These are phyloP conservation scores for Trichoderma breve DNA, from an alignment of 2,329 filamentous ascomycete genomes.

Conservation along the genomic window DNA sequence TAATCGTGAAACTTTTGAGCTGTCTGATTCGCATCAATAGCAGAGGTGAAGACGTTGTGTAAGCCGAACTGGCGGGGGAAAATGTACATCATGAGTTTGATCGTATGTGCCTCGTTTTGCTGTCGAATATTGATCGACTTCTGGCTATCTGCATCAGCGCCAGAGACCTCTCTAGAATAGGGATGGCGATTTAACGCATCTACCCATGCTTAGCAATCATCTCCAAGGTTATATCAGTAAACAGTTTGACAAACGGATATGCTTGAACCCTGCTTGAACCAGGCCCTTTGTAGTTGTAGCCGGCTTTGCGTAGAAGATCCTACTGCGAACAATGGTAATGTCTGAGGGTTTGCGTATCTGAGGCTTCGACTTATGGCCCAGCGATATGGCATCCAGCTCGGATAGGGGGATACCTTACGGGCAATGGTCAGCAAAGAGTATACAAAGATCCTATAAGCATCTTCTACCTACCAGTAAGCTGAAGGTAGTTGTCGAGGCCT, in stretches of 20 bases:
- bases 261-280: slow-evolving; percentile 72
- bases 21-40: slow-evolving; percentile 62
- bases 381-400: slow-evolving; percentile 35
- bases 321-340: slow-evolving; percentile 74
- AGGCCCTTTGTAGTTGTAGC: slow-evolving; percentile 65
- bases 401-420: slow-evolving; percentile 49
- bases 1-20: slow-evolving; percentile 80
- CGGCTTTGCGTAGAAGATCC: slow-evolving; percentile 82
- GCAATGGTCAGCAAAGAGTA: not conserved
- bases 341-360: slow-evolving; percentile 47
- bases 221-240: not conserved
- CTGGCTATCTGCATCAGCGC: not conserved
- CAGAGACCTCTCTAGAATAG: not conserved
- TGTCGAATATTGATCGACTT: not conserved
- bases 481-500: slow-evolving; percentile 66
- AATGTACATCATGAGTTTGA: slow-evolving; percentile 83
- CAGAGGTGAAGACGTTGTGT: slow-evolving; percentile 86
- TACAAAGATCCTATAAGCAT: not conserved
- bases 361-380: not conserved
- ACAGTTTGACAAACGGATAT: slow-evolving; percentile 64
- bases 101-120: slow-evolving; percentile 47
- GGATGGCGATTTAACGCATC: slow-evolving; percentile 74
- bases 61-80: slow-evolving; percentile 89
- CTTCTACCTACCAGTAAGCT: slow-evolving; percentile 66
- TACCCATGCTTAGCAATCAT: slow-evolving; percentile 36